Percentiles rank a stretch among this genome's conserved stretches.
These are phyloP conservation scores for Oropetium thomaeum DNA, from an alignment of 176 grass and related monocot genomes.

Conservation along the genomic window DNA sequence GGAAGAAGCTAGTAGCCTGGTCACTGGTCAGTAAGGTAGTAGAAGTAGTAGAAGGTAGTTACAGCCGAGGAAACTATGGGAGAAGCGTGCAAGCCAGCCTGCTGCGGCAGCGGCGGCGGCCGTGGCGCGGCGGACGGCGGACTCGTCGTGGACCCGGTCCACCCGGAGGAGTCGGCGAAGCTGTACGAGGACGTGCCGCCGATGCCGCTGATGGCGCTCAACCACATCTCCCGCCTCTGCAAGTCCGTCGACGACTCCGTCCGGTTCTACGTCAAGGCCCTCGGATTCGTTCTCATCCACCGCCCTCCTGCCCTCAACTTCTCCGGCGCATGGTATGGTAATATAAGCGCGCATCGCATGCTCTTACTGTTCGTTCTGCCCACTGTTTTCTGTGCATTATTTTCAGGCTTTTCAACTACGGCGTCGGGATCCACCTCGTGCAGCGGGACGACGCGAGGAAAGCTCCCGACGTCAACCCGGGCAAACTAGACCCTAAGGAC, in stretches of 20 bases:
- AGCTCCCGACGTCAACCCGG: constrained; percentile 37
- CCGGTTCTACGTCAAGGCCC: constrained; percentile 65
- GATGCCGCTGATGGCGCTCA: constrained; percentile 69
- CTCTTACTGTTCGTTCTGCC: too few species aligned
- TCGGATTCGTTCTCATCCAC: constrained; percentile 65
- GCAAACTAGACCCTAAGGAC: constrained; percentile 64
- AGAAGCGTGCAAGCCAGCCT: constrained; percentile 34
- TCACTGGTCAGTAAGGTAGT: too few species aligned
- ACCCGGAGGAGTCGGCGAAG: constrained; percentile 18
- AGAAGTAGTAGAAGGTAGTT: too few species aligned
- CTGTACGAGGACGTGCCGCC: constrained; percentile 43
- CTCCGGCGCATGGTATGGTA: constrained; percentile 56
- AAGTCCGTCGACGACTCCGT: constrained; percentile 54
- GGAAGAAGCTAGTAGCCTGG: too few species aligned
- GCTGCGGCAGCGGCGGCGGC: background rate
- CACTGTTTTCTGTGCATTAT: background rate
- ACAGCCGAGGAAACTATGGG: constrained; percentile 28
- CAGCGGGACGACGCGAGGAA: constrained; percentile 38
- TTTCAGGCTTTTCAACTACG: constrained; percentile 77
- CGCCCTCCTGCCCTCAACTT: constrained; percentile 69
- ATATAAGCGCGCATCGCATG: background rate
- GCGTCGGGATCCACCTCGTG: constrained; percentile 65
- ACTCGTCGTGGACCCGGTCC: background rate
- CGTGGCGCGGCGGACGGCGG: background rate
- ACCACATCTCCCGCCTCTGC: constrained; percentile 77